Conservation (phyloP, 208 protist species). For the Leishmania martiniquensis region DNA sequence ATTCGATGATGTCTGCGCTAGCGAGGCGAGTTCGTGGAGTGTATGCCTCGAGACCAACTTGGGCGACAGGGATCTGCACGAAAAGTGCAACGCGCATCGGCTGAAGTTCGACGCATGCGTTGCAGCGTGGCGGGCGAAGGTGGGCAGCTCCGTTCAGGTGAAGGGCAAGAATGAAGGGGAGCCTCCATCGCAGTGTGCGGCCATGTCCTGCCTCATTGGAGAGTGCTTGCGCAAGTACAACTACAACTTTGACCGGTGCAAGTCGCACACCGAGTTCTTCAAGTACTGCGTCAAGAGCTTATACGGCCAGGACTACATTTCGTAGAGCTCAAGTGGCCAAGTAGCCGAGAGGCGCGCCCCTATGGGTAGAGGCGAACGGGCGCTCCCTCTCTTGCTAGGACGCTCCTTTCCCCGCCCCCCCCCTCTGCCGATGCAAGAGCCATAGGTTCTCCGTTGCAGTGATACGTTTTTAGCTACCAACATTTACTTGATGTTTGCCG, state of each 20-base stretch:
- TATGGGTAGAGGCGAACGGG: not conserved
- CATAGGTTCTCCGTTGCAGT: not conserved
- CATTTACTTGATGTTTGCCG: not conserved
- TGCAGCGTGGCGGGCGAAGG: conserved; percentile 45
- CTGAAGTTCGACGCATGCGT: conserved; percentile 69
- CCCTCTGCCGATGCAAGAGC: not conserved
- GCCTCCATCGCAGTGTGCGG: conserved; percentile 74
- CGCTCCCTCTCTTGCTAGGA: not conserved
- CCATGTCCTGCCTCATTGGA: conserved; percentile 77
- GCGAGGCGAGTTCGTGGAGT: conserved; percentile 64
- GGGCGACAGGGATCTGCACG: conserved; percentile 31
- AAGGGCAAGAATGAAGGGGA: conserved; percentile 79
- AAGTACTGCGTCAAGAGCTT: conserved; percentile 84
- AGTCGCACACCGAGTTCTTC: conserved; percentile 71
- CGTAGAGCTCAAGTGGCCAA: not conserved
- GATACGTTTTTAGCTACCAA: not conserved
- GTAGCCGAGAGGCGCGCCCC: not conserved
- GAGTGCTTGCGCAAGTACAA: conserved; percentile 72
- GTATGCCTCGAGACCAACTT: conserved; percentile 67
- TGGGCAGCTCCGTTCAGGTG: conserved; percentile 46
- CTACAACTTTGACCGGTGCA: conserved; percentile 77
- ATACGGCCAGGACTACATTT: conserved; percentile 76
- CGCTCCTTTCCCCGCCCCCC: not conserved
- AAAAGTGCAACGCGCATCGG: conserved; percentile 37
- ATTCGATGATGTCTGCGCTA: conserved; percentile 54